Base-by-base conservation (phyloP, 2,329 filamentous ascomycete genomes). In the Chrysoporthe austroafricana region DNA sequence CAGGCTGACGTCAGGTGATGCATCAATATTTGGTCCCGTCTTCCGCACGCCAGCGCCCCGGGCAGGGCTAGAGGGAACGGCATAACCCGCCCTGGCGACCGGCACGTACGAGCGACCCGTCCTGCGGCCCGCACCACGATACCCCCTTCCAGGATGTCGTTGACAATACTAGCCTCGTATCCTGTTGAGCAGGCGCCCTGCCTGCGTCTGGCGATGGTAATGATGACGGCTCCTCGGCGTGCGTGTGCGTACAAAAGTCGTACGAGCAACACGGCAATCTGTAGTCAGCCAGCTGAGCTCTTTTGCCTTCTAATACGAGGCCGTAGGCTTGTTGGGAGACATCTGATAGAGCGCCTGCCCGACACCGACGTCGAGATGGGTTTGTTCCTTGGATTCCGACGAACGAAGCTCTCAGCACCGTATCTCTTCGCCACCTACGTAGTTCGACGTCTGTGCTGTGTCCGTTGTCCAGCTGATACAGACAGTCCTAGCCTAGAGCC, bases 1-100 rank as follows among this genome's bases (percentile, higher is more conserved):
- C 50, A 32, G 21, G 50, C 50, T 54, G 50, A 54, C 50, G 50
- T 54, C 50, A 54, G 50, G 50, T 54, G 50, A 54, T 54, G 21
- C 50, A 54, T 32, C 50, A 18, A n/a, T 11, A n/a, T 57, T 39
- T 57, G 32, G 54, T 57, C 54, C 54, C 32, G 34, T 57, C 54
- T 57, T 57, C 16, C 32, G 3, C n/a, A 5, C 11, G 5, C 13
- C 54, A 18, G 39, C 54, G 34, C 54, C 26, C 26, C 26, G 26
- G 2, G 26, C 26, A 26, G 34, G 54, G 34, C 18, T 36, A 39
- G 34, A 32, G 34, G 32, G 18, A 13, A 14, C 54, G 32, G 32
- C 54, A 39, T 57, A 39, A 57, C 54, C 54, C 54, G 54, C 54
- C n/a, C 54, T 57, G 54, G 39, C 54, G 34, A 57, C 39, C 54